Conservation (phyloP, 495 filamentous ascomycete species). For the Ascobolus immersus region DNA sequence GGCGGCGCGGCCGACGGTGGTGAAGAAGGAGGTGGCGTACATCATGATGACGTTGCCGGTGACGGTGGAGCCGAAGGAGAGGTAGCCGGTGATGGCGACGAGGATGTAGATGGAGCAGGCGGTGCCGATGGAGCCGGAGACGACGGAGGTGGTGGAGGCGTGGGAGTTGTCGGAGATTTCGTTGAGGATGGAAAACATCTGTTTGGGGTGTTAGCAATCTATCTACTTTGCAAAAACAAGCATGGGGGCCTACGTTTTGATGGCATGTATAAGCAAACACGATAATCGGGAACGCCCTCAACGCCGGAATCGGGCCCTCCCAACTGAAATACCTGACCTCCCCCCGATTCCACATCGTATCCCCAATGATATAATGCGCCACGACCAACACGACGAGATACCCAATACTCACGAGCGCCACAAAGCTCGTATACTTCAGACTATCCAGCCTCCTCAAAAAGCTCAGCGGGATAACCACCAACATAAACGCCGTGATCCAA, state of each 20-base stretch:
- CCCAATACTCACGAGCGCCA: constrained; percentile 75
- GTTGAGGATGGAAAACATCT: constrained; percentile 98
- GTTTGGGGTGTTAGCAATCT: constrained; percentile 5
- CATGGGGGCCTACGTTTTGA: constrained; percentile 45
- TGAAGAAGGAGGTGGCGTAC: constrained; percentile 58
- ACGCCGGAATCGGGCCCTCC: constrained; percentile 47
- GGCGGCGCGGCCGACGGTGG: constrained; percentile 78
- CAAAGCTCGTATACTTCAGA: constrained; percentile 84
- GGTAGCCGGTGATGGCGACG: constrained; percentile 81
- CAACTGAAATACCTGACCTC: constrained; percentile 47
- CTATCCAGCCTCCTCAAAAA: constrained; percentile 80
- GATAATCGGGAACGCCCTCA: constrained; percentile 77
- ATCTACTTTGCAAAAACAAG: background rate
- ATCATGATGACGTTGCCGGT: constrained; percentile 79
- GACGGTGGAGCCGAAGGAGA: constrained; percentile 73
- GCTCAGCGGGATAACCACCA: constrained; percentile 79
- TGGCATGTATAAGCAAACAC: constrained; percentile 98
- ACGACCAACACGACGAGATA: constrained; percentile 81
- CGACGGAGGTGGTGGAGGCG: constrained; percentile 43
- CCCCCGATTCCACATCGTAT: constrained; percentile 46
- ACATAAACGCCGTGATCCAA: constrained; percentile 97
- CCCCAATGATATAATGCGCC: constrained; percentile 61
- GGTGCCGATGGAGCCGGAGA: constrained; percentile 57
- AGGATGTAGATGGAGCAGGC: constrained; percentile 62
- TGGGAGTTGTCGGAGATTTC: constrained; percentile 74